A percentile compares a stretch with the other conserved stretches of the same genome.
Conservation (phyloP, 2,329 filamentous ascomycete genomes). For the Sporothrix sp. region DNA sequence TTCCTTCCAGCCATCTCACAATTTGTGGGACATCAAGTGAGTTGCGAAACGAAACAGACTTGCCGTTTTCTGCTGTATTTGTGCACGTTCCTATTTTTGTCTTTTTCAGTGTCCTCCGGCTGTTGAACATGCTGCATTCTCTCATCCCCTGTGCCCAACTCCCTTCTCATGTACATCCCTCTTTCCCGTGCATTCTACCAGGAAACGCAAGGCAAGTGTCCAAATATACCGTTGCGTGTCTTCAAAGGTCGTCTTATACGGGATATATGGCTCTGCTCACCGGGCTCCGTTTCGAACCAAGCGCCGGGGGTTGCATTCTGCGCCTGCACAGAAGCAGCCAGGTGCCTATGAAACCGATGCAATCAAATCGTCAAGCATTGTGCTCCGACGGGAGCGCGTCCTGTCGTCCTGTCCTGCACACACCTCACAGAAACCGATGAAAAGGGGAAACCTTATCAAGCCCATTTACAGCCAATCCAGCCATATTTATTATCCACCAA, state of each 20-base stretch:
- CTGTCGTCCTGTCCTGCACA: background rate
- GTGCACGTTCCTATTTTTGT: background rate
- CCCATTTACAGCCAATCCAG: background rate
- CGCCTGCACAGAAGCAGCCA: no score
- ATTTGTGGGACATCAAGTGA: background rate
- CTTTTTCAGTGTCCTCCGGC: background rate
- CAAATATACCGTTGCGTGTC: no score
- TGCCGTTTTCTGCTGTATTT: background rate
- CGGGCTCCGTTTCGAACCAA: conserved; percentile 1
- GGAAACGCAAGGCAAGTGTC: background rate
- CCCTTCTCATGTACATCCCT: background rate
- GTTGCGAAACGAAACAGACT: background rate
- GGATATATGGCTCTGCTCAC: background rate
- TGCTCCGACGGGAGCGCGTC: background rate
- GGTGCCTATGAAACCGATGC: conserved; percentile 1
- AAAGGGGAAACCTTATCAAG: no score
- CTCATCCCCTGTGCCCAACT: background rate
- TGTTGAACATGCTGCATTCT: no score
- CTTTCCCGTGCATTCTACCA: conserved; percentile 2
- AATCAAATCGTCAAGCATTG: background rate
- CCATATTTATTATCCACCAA: no score
- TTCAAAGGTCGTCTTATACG: no score
- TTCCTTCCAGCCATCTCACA: background rate
- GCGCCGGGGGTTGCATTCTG: background rate
- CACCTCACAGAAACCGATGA: no score